Percentiles rank a stretch among this genome's conserved stretches.
Evolutionary conservation across 2,329 filamentous ascomycete genomes (phyloP).

Genomic region (Falciphora oryzae): DNA sequence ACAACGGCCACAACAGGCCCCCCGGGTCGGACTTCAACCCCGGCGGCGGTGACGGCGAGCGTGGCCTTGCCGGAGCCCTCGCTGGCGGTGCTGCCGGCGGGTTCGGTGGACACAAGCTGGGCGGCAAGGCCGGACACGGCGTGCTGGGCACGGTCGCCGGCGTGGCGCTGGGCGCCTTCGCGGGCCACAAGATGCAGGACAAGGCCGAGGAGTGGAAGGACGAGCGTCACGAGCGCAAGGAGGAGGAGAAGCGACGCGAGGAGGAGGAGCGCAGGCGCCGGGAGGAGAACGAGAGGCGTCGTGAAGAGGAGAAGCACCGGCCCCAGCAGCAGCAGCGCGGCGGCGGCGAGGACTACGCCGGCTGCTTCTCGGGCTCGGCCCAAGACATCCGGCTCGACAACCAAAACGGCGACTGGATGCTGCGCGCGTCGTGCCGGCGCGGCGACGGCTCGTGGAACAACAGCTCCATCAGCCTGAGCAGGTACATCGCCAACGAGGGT

Average conservation of each 20-base stretch:
- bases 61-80: slow-evolving; percentile 4
- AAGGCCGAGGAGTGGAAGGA: slow-evolving; percentile 33
- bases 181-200: slow-evolving; percentile 36
- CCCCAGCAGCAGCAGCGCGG: slow-evolving; percentile 9
- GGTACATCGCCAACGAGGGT: slow-evolving; percentile 28
- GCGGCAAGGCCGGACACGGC: slow-evolving; percentile 3
- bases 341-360: slow-evolving; percentile 21
- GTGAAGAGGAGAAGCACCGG: slow-evolving; percentile 15
- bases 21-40: not conserved
- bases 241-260: slow-evolving; percentile 22
- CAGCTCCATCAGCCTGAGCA: slow-evolving; percentile 30
- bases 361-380: slow-evolving; percentile 29
- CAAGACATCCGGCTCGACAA: slow-evolving; percentile 31
- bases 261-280: slow-evolving; percentile 15
- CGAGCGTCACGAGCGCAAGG: slow-evolving; percentile 17
- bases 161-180: slow-evolving; percentile 33
- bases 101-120: slow-evolving; percentile 1
- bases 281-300: slow-evolving; percentile 10
- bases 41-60: not conserved
- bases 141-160: slow-evolving; percentile 30
- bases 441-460: slow-evolving; percentile 27
- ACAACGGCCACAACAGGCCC: not conserved
- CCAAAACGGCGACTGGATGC: slow-evolving; percentile 18
- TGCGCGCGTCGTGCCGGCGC: slow-evolving; percentile 28
- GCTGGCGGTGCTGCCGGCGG: slow-evolving; percentile 5